A percentile compares a stretch with the other conserved stretches of the same genome.
These are phyloP conservation scores for Ophiostoma piceae DNA, from an alignment of 2,329 filamentous ascomycete genomes.

Conservation along the genomic window DNA sequence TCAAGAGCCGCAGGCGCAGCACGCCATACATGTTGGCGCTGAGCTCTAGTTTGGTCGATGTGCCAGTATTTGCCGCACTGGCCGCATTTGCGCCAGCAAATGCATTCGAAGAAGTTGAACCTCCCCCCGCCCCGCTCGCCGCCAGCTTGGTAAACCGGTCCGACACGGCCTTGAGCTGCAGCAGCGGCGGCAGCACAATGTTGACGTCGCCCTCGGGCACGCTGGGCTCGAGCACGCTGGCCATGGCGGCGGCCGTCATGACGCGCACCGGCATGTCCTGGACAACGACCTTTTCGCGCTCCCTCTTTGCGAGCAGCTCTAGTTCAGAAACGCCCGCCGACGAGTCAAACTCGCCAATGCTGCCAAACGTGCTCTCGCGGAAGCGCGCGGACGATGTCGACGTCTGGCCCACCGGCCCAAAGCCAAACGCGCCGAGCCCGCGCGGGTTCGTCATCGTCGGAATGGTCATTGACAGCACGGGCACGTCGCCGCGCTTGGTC, in stretches of 20 bases:
- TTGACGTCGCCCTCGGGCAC: slow-evolving; percentile 90
- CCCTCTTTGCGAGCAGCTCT: slow-evolving; percentile 55
- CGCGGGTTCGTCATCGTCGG: slow-evolving; percentile 61
- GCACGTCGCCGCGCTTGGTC: slow-evolving; percentile 85
- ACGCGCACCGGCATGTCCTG: slow-evolving; percentile 96
- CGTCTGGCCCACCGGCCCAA: slow-evolving; percentile 34
- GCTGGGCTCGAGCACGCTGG: slow-evolving; percentile 86
- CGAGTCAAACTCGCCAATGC: slow-evolving; percentile 36
- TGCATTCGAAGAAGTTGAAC: no score
- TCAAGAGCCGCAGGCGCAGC: slow-evolving; percentile 70
- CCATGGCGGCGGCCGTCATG: slow-evolving; percentile 74
- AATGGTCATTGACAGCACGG: slow-evolving; percentile 84
- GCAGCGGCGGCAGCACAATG: slow-evolving; percentile 78
- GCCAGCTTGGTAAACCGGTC: slow-evolving; percentile 92
- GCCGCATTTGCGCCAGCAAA: no score
- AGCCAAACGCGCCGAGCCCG: slow-evolving; percentile 34
- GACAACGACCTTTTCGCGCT: slow-evolving; percentile 86
- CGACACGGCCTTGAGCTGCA: slow-evolving; percentile 88
- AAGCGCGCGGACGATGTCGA: slow-evolving; percentile 33
- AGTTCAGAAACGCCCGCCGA: slow-evolving; percentile 42
- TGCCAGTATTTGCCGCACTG: slow-evolving; percentile 1
- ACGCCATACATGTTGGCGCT: slow-evolving; percentile 93
- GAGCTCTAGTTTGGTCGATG: slow-evolving; percentile 67
- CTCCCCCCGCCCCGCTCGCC: slow-evolving; percentile 34
- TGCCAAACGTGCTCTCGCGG: slow-evolving; percentile 36